Base-by-base conservation (phyloP, 73 alveolate species). In the Tetrahymena elliotti region DNA sequence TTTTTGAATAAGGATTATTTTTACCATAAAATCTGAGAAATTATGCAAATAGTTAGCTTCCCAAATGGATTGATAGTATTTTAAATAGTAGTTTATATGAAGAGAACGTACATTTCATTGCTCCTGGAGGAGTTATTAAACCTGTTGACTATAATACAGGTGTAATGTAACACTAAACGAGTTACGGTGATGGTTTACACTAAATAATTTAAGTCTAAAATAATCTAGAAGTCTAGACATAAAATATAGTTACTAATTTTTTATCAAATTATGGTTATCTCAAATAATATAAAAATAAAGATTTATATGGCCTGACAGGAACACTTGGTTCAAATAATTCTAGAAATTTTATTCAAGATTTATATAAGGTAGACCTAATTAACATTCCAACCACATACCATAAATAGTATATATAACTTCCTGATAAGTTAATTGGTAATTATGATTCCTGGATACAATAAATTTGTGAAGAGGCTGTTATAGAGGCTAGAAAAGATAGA, bases 141-240 rank as follows among this genome's bases (percentile, higher is more conserved):
- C 96, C 96, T 39, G 94, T 94, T 35, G 96, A 94, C 35, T 94
- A 10, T 39, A 3, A 37, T 36, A 94, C 96, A 33, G 96, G 96
- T 6, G 18, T 94, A 3, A 41, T 94, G n/a, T 39, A 94, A 35
- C 9, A n/a, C n/a, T 94, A 20, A 12, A 83, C 96, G 4, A 68
- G 35, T 31, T 94, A 38, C 92, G 35, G 96, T n/a, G 93, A 94
- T 83, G 96, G 96, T 24, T 94, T 94, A 83, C 95, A 94, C 31
- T 34, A 94, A 33, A 31, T 94, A 2, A 9, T 82, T 3, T 94
- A 94, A 34, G 33, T 94, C 9, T 27, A 83, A 20, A 36, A 94
- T 38, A 15, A 31, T 10, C 38, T 94, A 0, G 24, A 84, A 94
- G 33, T 94, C 3, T 27, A 96, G 27, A 13, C 96, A 36, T 96